These are phyloP conservation scores for Kuraishia molischiana DNA, from an alignment of 805 yeast species.

Conservation along the genomic window DNA sequence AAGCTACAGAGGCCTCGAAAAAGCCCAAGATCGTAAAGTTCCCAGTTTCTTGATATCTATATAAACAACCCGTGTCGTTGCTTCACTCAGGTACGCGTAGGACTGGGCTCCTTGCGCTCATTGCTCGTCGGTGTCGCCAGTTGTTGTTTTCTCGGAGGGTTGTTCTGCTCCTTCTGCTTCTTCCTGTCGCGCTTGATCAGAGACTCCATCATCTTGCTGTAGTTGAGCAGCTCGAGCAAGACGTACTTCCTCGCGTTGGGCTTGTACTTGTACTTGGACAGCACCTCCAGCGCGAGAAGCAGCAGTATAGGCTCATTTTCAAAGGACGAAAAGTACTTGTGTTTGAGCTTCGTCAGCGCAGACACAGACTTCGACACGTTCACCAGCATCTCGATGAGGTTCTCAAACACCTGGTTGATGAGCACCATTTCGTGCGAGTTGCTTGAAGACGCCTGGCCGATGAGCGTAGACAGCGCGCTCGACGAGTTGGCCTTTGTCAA, in stretches of 20 bases:
- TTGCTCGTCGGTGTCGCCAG: background rate
- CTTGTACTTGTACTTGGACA: constrained; percentile 51
- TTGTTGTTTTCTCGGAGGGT: background rate
- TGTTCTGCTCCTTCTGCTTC: constrained; percentile 7
- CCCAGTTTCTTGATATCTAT: no score
- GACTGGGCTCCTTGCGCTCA: background rate
- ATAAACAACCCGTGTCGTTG: no score
- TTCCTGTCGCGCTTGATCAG: constrained; percentile 36
- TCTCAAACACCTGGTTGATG: constrained; percentile 16
- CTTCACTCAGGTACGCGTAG: background rate
- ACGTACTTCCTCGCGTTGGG: constrained; percentile 49
- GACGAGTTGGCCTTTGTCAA: constrained; percentile 3
- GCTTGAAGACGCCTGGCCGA: constrained; percentile 8
- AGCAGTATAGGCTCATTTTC: constrained; percentile 44
- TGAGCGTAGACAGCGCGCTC: constrained; percentile 7
- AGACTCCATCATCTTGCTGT: constrained; percentile 40
- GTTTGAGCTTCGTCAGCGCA: constrained; percentile 41
- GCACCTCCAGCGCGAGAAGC: constrained; percentile 35
- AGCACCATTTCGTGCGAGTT: constrained; percentile 12
- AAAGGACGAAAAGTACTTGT: constrained; percentile 39
- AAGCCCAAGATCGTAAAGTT: background rate
- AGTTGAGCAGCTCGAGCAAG: constrained; percentile 54
- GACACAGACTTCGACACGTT: constrained; percentile 17
- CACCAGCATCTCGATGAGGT: constrained; percentile 16
- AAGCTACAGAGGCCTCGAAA: background rate